Evolutionary conservation across 1,284 basidiomycete genomes (phyloP).

Genomic region (Microbotryum violaceum): DNA sequence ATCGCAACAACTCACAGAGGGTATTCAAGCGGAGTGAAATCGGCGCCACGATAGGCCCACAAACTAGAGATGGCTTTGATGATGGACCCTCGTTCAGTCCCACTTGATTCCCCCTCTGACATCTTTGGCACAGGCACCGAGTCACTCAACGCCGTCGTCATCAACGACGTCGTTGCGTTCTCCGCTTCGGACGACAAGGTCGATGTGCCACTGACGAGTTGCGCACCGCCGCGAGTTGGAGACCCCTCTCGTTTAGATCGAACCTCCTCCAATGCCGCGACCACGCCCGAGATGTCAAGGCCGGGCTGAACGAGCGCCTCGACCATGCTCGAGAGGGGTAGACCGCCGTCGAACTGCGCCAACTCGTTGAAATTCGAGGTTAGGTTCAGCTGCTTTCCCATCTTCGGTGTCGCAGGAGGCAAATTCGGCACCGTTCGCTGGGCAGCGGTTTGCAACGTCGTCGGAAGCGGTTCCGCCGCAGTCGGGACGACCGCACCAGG

Average conservation of each 20-base stretch:
- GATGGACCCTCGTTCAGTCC: slow-evolving; percentile 64
- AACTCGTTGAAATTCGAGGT: slow-evolving; percentile 34
- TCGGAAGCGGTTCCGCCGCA: too few species aligned
- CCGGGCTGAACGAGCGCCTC: slow-evolving; percentile 37
- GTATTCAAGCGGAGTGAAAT: slow-evolving; percentile 50
- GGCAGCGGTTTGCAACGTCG: too few species aligned
- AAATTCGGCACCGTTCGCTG: too few species aligned
- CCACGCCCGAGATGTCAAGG: too few species aligned
- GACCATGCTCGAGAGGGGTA: slow-evolving; percentile 42
- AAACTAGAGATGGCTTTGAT: slow-evolving; percentile 78
- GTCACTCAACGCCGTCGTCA: neutral
- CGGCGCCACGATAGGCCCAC: slow-evolving; percentile 57
- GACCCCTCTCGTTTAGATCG: too few species aligned
- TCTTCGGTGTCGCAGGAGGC: too few species aligned
- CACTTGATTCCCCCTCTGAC: slow-evolving; percentile 47
- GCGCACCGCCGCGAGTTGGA: too few species aligned
- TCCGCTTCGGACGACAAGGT: too few species aligned
- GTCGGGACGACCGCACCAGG: slow-evolving; percentile 30
- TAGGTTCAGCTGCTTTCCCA: too few species aligned
- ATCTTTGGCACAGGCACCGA: slow-evolving; percentile 13
- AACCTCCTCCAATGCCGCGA: too few species aligned
- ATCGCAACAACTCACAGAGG: slow-evolving; percentile 43
- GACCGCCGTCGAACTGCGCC: slow-evolving; percentile 43
- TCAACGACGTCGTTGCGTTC: slow-evolving; percentile 5
- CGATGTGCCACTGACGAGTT: too few species aligned